Evolutionary conservation across 2,329 filamentous ascomycete genomes (phyloP).

Genomic region (Paecilomyces formosus): DNA sequence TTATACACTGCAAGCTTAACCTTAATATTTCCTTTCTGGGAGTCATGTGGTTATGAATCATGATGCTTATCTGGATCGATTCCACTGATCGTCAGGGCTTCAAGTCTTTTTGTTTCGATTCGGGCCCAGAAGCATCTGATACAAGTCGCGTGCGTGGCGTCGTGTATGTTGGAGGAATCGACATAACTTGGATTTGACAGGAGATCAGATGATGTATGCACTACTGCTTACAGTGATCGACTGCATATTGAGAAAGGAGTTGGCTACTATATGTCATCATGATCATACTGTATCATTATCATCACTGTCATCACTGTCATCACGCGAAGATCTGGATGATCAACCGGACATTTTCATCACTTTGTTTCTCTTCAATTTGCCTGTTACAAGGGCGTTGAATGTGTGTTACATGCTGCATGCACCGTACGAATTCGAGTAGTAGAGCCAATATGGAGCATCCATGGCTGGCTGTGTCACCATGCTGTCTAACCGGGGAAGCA

Average conservation of each 20-base stretch:
- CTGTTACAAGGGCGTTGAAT: neutral
- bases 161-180: neutral
- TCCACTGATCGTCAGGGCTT: neutral
- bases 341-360: neutral
- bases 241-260: neutral
- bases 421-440: neutral
- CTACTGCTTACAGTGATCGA: neutral
- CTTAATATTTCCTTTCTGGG: neutral
- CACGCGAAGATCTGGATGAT: neutral
- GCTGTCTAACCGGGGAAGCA: neutral
- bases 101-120: neutral
- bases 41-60: neutral
- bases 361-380: neutral
- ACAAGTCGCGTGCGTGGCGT: neutral
- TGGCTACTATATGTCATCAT: too few relatives aligned
- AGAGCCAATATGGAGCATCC: neutral
- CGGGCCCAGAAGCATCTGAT: neutral
- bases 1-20: neutral
- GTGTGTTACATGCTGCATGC: neutral
- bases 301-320: neutral
- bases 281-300: too few relatives aligned
- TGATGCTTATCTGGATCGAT: neutral
- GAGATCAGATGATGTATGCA: neutral
- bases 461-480: neutral
- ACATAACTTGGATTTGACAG: neutral